Evolutionary conservation across 1,139 yeast genomes (phyloP).

Genomic region (Nakaseomyces uthaithaninus): DNA sequence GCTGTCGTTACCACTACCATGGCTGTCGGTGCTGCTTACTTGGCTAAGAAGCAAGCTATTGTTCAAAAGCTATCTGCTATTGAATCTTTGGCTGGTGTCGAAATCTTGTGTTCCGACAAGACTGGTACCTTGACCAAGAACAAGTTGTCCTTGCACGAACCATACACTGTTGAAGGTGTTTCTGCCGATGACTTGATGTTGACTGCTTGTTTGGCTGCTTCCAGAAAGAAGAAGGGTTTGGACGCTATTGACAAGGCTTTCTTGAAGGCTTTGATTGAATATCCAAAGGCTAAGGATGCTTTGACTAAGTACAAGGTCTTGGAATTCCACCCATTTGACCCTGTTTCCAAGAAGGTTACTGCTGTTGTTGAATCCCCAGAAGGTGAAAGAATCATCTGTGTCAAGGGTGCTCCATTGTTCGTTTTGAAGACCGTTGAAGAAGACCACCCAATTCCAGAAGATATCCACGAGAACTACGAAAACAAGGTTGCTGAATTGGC

Average conservation of each 20-base stretch:
- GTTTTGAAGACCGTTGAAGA: conserved; percentile 93
- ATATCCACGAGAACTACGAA: conserved; percentile 88
- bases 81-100: conserved; percentile 98
- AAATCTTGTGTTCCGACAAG: conserved; percentile 96
- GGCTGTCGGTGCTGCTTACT: conserved; percentile 99
- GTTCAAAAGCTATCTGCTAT: conserved; percentile 97
- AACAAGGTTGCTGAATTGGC: conserved; percentile 97
- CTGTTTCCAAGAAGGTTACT: conserved; percentile 94
- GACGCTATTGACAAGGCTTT: conserved; percentile 98
- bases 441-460: conserved; percentile 95
- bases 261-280: conserved; percentile 76
- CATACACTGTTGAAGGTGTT: conserved; percentile 99
- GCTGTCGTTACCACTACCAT: conserved; percentile 98
- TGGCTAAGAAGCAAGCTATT: conserved; percentile 97
- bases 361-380: conserved; percentile 93
- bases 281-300: conserved; percentile 94
- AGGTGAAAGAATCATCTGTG: conserved; percentile 93
- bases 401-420: conserved; percentile 96
- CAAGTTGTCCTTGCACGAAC: conserved; percentile 93
- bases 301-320: conserved; percentile 90
- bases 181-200: conserved; percentile 95
- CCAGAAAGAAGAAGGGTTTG: conserved; percentile 97
- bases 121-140: conserved; percentile 99
- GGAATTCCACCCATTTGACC: conserved; percentile 96
- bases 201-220: conserved; percentile 97